Evolutionary conservation across 1,284 basidiomycete genomes (phyloP).

Genomic region (Cutaneotrichosporon dermatis): DNA sequence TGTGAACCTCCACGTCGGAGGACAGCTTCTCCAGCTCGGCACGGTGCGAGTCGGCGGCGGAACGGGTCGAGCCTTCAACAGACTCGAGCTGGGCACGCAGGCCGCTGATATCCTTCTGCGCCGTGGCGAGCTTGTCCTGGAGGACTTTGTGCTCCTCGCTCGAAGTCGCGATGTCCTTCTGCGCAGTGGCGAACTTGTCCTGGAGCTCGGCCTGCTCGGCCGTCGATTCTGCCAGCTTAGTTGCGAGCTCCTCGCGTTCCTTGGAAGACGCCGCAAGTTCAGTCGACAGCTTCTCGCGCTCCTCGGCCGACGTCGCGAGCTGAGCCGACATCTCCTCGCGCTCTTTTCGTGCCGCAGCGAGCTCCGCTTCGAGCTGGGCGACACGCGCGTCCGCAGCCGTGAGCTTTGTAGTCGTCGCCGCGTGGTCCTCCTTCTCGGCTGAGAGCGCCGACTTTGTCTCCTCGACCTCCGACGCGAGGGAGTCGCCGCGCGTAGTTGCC

Average conservation of each 20-base stretch:
- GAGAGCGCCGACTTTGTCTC: slow-evolving; percentile 1
- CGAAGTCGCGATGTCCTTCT: neutral
- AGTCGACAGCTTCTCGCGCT: neutral
- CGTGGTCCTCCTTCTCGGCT: slow-evolving; percentile 2
- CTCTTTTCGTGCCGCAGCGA: slow-evolving; percentile 6
- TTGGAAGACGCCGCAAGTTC: too few relatives aligned
- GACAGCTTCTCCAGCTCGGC: too few relatives aligned
- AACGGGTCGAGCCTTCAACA: too few relatives aligned
- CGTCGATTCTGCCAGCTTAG: too few relatives aligned
- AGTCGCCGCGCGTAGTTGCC: neutral
- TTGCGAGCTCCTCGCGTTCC: too few relatives aligned
- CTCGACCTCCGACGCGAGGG: slow-evolving; percentile 12
- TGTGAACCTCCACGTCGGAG: too few relatives aligned
- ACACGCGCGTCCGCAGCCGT: neutral
- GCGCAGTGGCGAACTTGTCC: too few relatives aligned
- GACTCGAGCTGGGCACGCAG: too few relatives aligned
- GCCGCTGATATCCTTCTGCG: too few relatives aligned
- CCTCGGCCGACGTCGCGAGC: neutral
- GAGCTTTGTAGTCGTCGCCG: slow-evolving; percentile 4
- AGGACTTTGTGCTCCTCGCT: neutral
- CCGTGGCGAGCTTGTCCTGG: too few relatives aligned
- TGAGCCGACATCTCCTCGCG: neutral
- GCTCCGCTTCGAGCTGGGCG: slow-evolving; percentile 15
- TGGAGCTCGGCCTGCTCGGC: too few relatives aligned
- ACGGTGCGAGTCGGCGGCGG: too few relatives aligned